A percentile compares a stretch with the other conserved stretches of the same genome.
Conservation (phyloP, 345 rosid species). For the Punica granatum region DNA sequence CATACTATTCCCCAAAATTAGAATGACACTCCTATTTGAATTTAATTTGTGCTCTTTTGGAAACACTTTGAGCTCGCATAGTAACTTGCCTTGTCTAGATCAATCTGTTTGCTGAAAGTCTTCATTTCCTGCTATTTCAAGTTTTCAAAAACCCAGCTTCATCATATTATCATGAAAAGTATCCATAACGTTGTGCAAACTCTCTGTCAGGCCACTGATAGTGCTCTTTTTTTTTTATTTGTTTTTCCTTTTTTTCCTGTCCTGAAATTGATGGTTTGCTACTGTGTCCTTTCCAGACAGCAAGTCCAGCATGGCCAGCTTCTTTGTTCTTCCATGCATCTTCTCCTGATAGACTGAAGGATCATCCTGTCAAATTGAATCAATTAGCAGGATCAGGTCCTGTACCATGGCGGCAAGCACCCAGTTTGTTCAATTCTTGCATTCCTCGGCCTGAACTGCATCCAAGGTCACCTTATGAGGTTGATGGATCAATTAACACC, state of each 20-base stretch:
- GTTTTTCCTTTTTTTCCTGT: background rate
- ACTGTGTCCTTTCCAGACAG: conserved; percentile 39
- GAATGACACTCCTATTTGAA: background rate
- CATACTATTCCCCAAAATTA: background rate
- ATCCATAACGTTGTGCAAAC: background rate
- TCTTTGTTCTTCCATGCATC: conserved; percentile 32
- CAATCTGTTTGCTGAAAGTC: background rate
- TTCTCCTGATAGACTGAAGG: conserved; percentile 48
- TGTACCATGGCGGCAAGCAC: conserved; percentile 70
- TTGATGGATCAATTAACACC: conserved; percentile 35
- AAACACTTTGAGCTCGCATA: background rate
- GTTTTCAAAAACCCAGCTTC: background rate
- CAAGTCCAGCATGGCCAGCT: conserved; percentile 43
- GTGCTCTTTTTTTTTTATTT: background rate
- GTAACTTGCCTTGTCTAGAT: background rate
- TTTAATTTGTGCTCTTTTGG: background rate
- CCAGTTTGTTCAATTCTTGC: conserved; percentile 50
- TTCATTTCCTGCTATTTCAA: background rate
- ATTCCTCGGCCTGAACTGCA: conserved; percentile 48
- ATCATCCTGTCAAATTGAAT: conserved; percentile 52
- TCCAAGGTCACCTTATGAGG: conserved; percentile 37
- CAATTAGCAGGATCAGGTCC: conserved; percentile 70
- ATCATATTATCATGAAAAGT: background rate
- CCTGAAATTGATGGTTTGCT: background rate
- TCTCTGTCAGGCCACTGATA: background rate